Conservation (phyloP, 192 early-diverging fungal genomes). For the Allomyces arbusculus region DNA sequence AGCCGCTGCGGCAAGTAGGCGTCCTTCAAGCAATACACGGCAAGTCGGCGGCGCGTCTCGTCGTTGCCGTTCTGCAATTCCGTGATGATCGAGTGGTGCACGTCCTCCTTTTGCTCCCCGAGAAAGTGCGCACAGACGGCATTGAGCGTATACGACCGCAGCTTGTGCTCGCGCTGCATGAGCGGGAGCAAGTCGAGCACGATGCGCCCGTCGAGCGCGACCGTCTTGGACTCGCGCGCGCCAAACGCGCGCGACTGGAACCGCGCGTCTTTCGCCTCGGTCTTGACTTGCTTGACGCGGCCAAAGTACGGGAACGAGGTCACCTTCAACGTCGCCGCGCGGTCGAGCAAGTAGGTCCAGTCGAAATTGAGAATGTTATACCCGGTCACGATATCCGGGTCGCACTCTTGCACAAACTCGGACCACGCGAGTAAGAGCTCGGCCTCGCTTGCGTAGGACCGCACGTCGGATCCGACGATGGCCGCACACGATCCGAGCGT, state of each 20-base stretch:
- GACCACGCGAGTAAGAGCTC: constrained; percentile 66
- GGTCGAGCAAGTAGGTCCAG: constrained; percentile 83
- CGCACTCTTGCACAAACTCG: constrained; percentile 65
- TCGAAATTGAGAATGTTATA: constrained; percentile 97
- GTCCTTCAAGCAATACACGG: constrained; percentile 95
- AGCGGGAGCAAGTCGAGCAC: constrained; percentile 83
- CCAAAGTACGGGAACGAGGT: constrained; percentile 66
- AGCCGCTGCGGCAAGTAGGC: constrained; percentile 80
- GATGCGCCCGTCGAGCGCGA: constrained; percentile 77
- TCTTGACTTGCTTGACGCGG: constrained; percentile 37
- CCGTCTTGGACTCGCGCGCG: constrained; percentile 70
- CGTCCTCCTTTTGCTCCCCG: constrained; percentile 96
- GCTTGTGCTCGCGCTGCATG: constrained; percentile 88
- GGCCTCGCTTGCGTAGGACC: constrained; percentile 56
- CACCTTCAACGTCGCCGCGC: constrained; percentile 56
- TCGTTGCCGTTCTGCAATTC: constrained; percentile 89
- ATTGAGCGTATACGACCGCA: constrained; percentile 88
- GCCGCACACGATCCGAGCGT: constrained; percentile 77
- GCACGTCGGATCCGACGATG: constrained; percentile 73
- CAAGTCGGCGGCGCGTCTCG: constrained; percentile 81
- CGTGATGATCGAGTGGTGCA: constrained; percentile 94
- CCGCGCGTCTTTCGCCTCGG: constrained; percentile 52
- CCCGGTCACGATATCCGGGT: constrained; percentile 84
- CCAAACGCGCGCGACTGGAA: constrained; percentile 90
- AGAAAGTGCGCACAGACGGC: constrained; percentile 89